Evolutionary conservation across 2,329 filamentous ascomycete genomes (phyloP).

Genomic region (Beauveria varroae): DNA sequence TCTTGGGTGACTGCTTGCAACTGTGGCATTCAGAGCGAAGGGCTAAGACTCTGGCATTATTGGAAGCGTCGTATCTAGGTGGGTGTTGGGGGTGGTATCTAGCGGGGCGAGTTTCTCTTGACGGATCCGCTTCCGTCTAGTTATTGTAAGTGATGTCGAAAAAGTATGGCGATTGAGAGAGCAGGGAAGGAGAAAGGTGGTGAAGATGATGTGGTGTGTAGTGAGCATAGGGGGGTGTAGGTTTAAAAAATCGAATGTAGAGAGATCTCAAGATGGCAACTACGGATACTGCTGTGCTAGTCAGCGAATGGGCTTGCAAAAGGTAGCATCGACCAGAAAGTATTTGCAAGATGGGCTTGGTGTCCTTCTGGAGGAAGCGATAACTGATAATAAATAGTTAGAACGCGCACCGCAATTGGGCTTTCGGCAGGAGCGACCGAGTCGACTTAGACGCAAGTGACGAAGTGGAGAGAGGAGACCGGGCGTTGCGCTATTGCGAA

Average conservation of each 20-base stretch:
- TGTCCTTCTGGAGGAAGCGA: not conserved
- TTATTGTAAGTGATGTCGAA: not conserved
- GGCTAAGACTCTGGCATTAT: not conserved
- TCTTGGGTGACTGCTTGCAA: not conserved
- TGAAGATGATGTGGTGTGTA: too few relatives aligned
- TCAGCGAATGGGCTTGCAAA: not conserved
- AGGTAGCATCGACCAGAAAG: not conserved
- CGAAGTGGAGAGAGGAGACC: not conserved
- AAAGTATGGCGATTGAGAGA: not conserved
- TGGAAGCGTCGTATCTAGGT: slow-evolving; percentile 1
- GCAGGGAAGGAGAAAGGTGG: not conserved
- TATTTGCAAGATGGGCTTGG: not conserved
- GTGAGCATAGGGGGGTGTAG: too few relatives aligned
- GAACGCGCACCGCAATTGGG: not conserved
- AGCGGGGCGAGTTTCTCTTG: slow-evolving; percentile 4
- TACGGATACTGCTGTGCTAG: not conserved
- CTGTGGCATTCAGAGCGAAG: not conserved
- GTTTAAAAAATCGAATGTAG: not conserved
- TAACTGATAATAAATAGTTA: not conserved
- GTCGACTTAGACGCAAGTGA: slow-evolving; percentile 1
- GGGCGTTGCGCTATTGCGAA: slow-evolving; percentile 5
- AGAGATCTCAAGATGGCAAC: not conserved
- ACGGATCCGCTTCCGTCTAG: slow-evolving; percentile 7
- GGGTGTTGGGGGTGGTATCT: slow-evolving; percentile 5
- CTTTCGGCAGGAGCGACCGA: slow-evolving; percentile 5